phyloP scores from a whole-genome alignment of 768 basidiomycete genomes.

The Sutorius australiensis region DNA sequence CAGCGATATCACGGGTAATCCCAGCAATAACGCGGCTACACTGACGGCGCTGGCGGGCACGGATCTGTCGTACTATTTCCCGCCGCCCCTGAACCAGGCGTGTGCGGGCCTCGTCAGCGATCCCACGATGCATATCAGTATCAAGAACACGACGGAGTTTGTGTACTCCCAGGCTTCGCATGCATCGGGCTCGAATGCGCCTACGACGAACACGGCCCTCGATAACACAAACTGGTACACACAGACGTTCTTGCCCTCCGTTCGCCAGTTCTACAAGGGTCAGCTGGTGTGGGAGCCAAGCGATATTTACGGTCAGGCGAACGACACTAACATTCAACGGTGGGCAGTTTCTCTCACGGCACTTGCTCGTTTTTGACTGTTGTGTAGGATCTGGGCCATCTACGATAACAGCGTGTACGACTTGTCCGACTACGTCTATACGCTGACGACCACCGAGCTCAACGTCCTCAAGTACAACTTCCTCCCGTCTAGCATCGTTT shows the following conservation, averaged over 20 bases:
- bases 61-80: slow-evolving; percentile 64
- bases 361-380: slow-evolving; percentile 5
- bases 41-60: slow-evolving; percentile 55
- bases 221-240: slow-evolving; percentile 52
- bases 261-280: slow-evolving; percentile 57
- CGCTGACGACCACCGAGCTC: slow-evolving; percentile 42
- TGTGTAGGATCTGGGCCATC: slow-evolving; percentile 51
- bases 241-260: slow-evolving; percentile 49
- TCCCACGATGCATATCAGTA: slow-evolving; percentile 35
- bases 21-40: slow-evolving; percentile 46
- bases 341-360: slow-evolving; percentile 14
- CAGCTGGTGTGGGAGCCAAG: slow-evolving; percentile 48
- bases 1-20: slow-evolving; percentile 50
- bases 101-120: slow-evolving; percentile 59
- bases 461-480: slow-evolving; percentile 47
- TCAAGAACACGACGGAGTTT: slow-evolving; percentile 46
- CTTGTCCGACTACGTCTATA: slow-evolving; percentile 64
- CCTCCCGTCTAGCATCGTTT: slow-evolving; percentile 45
- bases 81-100: slow-evolving; percentile 52
- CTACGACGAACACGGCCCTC: slow-evolving; percentile 35
- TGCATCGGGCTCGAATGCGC: slow-evolving; percentile 47
- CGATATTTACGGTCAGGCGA: slow-evolving; percentile 36
- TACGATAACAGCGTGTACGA: slow-evolving; percentile 59
- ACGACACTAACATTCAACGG: slow-evolving; percentile 34
- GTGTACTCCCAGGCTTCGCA: slow-evolving; percentile 49